Percentiles rank a stretch among this genome's conserved stretches.
These are phyloP conservation scores for Alternaria triticina DNA, from an alignment of 2,329 filamentous ascomycete genomes.

Conservation along the genomic window DNA sequence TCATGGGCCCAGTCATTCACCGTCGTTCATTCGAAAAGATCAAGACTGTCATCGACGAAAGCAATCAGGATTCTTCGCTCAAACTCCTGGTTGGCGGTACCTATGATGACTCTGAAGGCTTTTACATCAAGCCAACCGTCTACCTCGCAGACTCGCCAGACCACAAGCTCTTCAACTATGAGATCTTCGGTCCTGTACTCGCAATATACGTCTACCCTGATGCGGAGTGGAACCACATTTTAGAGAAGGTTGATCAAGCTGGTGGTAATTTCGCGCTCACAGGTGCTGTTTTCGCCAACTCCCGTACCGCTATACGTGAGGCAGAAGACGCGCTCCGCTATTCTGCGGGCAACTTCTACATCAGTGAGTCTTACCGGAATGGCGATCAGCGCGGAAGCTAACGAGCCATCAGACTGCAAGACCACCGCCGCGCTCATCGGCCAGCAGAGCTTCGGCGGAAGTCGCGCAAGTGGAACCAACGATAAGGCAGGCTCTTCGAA, in stretches of 20 bases:
- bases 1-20: conserved; percentile 87
- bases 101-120: conserved; percentile 77
- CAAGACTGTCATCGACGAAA: conserved; percentile 73
- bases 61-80: conserved; percentile 74
- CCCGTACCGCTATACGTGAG: conserved; percentile 67
- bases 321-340: conserved; percentile 75
- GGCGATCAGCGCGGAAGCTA: neutral
- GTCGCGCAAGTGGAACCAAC: conserved; percentile 60
- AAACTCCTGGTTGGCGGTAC: conserved; percentile 75
- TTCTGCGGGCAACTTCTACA: conserved; percentile 80
- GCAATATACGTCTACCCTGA: conserved; percentile 81
- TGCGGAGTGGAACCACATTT: conserved; percentile 58
- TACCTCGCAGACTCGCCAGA: conserved; percentile 74
- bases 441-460: conserved; percentile 59
- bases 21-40: conserved; percentile 79
- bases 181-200: conserved; percentile 81
- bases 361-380: conserved; percentile 56
- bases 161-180: conserved; percentile 75
- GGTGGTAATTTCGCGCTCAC: conserved; percentile 78
- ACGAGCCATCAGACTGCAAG: conserved; percentile 27
- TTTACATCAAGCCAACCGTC: conserved; percentile 81
- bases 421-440: conserved; percentile 50
- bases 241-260: conserved; percentile 62
- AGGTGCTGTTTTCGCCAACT: conserved; percentile 73
- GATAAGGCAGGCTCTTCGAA: conserved; percentile 62